Evolutionary conservation across 306 rosid species (phyloP).

Genomic region (Quercus gilva): DNA sequence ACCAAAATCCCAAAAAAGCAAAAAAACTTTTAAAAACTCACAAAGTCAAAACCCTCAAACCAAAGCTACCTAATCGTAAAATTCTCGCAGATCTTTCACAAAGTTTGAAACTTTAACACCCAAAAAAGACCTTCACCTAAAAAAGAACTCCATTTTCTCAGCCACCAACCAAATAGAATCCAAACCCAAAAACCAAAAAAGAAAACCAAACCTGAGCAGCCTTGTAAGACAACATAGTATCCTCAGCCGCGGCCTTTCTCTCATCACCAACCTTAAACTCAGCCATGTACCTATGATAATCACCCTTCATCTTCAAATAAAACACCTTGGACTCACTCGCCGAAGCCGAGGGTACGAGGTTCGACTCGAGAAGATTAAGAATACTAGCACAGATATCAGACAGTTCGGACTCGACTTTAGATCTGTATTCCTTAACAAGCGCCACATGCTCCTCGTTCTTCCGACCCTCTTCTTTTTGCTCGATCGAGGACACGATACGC

Average conservation of each 20-base stretch:
- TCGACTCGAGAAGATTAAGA: conserved; percentile 42
- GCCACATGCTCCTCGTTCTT: conserved; percentile 71
- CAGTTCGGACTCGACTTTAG: conserved; percentile 64
- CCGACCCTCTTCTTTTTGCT: conserved; percentile 66
- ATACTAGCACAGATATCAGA: conserved; percentile 54
- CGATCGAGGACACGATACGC: conserved; percentile 74
- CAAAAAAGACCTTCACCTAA: no score
- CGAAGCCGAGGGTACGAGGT: conserved; percentile 59
- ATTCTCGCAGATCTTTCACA: no score
- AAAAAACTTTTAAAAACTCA: no score
- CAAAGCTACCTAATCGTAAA: no score
- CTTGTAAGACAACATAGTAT: conserved; percentile 70
- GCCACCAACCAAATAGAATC: neutral
- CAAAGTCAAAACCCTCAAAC: no score
- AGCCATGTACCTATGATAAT: conserved; percentile 68
- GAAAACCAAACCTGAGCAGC: conserved; percentile 56
- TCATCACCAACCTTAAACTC: conserved; percentile 68
- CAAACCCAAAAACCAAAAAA: conserved; percentile 2
- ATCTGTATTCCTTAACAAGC: conserved; percentile 63
- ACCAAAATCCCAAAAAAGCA: no score
- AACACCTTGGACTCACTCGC: conserved; percentile 63
- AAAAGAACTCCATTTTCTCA: neutral
- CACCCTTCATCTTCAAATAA: conserved; percentile 79
- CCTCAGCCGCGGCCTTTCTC: conserved; percentile 66
- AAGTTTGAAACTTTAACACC: no score